Evolutionary conservation across 2,329 filamentous ascomycete genomes (phyloP).

Genomic region (Volutella citrinella): DNA sequence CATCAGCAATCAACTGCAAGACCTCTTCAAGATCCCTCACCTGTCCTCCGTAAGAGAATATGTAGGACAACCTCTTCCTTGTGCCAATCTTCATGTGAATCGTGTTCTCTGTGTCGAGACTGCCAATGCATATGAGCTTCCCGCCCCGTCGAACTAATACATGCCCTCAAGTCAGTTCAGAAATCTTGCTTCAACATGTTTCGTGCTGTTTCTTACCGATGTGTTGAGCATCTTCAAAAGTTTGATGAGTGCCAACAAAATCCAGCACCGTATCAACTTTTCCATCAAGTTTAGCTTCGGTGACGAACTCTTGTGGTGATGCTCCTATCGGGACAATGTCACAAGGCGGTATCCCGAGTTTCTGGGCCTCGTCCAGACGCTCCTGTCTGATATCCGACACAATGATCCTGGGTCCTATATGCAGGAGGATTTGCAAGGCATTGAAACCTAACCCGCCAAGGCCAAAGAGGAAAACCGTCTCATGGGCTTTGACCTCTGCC

Average conservation of each 20-base stretch:
- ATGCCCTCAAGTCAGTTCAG: no score
- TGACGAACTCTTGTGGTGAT: slow-evolving; percentile 11
- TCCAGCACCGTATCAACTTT: slow-evolving; percentile 17
- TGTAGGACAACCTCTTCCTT: slow-evolving; percentile 37
- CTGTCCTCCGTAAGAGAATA: slow-evolving; percentile 43
- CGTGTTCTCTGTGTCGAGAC: slow-evolving; percentile 35
- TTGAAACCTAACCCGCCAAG: slow-evolving; percentile 17
- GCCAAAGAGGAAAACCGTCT: slow-evolving; percentile 16
- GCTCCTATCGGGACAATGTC: slow-evolving; percentile 15
- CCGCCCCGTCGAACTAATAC: slow-evolving; percentile 20
- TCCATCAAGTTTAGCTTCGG: slow-evolving; percentile 1
- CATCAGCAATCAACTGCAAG: slow-evolving; percentile 12
- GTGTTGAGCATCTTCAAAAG: slow-evolving; percentile 21
- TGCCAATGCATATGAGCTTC: slow-evolving; percentile 38
- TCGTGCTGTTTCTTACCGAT: slow-evolving; percentile 9
- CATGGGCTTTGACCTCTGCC: slow-evolving; percentile 10
- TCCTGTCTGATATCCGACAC: slow-evolving; percentile 18
- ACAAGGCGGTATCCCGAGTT: slow-evolving; percentile 5
- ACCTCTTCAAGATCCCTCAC: slow-evolving; percentile 36
- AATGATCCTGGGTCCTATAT: slow-evolving; percentile 15
- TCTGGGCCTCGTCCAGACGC: slow-evolving; percentile 12
- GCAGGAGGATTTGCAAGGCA: slow-evolving; percentile 13
- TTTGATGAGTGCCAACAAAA: slow-evolving; percentile 20
- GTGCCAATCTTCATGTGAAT: slow-evolving; percentile 43
- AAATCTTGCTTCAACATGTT: no score